A percentile compares a stretch with the other conserved stretches of the same genome.
phyloP scores from a whole-genome alignment of 441 rosid species.

The Pelargonium citronellum region DNA sequence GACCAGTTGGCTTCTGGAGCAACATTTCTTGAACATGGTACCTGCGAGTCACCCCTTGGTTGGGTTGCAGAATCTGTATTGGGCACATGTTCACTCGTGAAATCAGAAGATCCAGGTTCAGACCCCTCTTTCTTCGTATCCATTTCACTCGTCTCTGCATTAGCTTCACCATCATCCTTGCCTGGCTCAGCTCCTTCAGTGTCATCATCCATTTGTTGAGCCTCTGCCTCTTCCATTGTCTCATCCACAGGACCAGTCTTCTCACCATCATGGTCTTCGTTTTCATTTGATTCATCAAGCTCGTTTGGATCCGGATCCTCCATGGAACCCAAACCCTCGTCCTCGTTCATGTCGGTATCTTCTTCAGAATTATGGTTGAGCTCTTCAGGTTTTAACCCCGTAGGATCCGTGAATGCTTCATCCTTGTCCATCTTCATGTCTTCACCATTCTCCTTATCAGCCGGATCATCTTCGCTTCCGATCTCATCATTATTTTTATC shows the following conservation, averaged over 20 bases:
- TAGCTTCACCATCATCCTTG: slow-evolving; percentile 37
- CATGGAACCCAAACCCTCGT: slow-evolving; percentile 37
- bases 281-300: slow-evolving; percentile 41
- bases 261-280: slow-evolving; percentile 37
- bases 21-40: slow-evolving; percentile 41
- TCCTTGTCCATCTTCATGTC: slow-evolving; percentile 57
- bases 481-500: slow-evolving; percentile 39
- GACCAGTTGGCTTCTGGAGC: slow-evolving; percentile 50
- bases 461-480: slow-evolving; percentile 42
- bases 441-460: slow-evolving; percentile 47
- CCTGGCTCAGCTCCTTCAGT: slow-evolving; percentile 40
- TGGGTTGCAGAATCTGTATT: slow-evolving; percentile 53
- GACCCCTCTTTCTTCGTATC: slow-evolving; percentile 35
- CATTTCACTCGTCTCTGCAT: slow-evolving; percentile 32
- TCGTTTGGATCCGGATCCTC: slow-evolving; percentile 53
- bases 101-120: slow-evolving; percentile 40
- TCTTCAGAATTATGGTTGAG: slow-evolving; percentile 42
- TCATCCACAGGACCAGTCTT: slow-evolving; percentile 38
- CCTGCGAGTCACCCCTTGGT: slow-evolving; percentile 43
- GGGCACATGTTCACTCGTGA: slow-evolving; percentile 35
- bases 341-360: slow-evolving; percentile 45
- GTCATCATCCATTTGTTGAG: slow-evolving; percentile 37
- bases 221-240: slow-evolving; percentile 39
- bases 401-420: slow-evolving; percentile 59
- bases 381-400: slow-evolving; percentile 57